Evolutionary conservation across 148 eudicot species (phyloP), one percentile per base, ranked within the genome.

Genomic region (Rhododendron vialii): DNA sequence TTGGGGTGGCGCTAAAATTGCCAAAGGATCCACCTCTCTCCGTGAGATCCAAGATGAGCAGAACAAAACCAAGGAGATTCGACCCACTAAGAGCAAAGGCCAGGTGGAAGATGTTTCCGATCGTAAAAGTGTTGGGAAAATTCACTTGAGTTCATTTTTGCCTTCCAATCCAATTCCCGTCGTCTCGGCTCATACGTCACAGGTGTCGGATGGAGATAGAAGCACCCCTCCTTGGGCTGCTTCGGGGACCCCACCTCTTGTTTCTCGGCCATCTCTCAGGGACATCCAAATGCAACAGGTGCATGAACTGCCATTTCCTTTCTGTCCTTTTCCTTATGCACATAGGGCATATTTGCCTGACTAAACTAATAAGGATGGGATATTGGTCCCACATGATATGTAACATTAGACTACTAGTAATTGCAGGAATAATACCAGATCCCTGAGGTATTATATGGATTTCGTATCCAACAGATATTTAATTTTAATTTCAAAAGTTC

Each of bases 211-310:
- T 59, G 95, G 90, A 85, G 99, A 96, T 11, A 95, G 83, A 87
- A 87, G 87, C 86, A 91, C 95, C 20, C 98, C 99, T 81, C 96
- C 95, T 88, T 97, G 99, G 99, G 91, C 95, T 87, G 92, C 98
- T 82, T 96, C 99, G 38, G 95, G 94, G 77, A 97, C 99, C 20
- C 98, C 99, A 14, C 99, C 99, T 89, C 90, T 89, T 83, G 89
- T 35, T 86, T 93, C 94, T 85, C 98, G 98, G 79, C 99, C 99
- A 75, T 97, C 98, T 77, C 92, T 97, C 35, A 93, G 96, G 90
- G 96, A 95, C 82, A 97, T 97, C 86, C 99, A 97, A 87, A 88
- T 93, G 93, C 98, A 97, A 88, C 98, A 97, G 99, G 99, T 95
- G 71, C 55, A 78, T 65, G 7, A 85, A 6, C 61, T 26, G 20